Evolutionary conservation across 2,329 filamentous ascomycete species (phyloP).

Genomic region (Penicillium sp.): DNA sequence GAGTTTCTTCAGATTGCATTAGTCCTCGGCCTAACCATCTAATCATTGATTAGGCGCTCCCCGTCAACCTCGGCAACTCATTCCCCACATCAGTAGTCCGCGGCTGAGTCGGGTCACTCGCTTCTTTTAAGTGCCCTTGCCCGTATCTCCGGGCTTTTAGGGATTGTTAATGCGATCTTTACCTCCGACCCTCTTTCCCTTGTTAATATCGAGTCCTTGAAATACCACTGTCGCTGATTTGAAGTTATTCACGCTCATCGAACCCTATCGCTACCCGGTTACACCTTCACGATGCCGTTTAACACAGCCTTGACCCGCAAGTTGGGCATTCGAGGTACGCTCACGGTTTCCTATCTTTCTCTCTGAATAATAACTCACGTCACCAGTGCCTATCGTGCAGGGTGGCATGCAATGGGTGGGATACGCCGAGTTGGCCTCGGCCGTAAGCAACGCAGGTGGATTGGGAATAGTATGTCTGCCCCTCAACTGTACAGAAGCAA

Average conservation of each 20-base stretch:
- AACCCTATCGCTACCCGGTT: conserved; percentile 5
- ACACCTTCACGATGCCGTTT: conserved; percentile 55
- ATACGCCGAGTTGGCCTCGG: conserved; percentile 52
- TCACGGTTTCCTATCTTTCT: not conserved
- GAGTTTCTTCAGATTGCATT: not conserved
- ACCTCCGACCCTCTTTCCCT: conserved; percentile 1
- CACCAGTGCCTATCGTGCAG: conserved; percentile 49
- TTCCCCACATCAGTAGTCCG: conserved; percentile 29
- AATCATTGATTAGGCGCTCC: conserved; percentile 1
- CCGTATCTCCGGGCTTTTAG: conserved; percentile 1
- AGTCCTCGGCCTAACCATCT: not conserved
- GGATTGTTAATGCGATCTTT: conserved; percentile 1
- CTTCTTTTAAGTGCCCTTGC: conserved; percentile 11
- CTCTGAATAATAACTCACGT: conserved; percentile 3
- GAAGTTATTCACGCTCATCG: not conserved
- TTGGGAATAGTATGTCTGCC: conserved; percentile 49
- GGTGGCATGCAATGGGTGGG: conserved; percentile 59
- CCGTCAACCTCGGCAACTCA: conserved; percentile 33
- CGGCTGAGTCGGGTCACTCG: conserved; percentile 17
- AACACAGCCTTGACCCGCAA: conserved; percentile 62
- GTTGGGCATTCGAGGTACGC: conserved; percentile 52
- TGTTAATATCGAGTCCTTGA: not conserved
- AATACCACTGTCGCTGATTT: not conserved
- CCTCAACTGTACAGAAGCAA: not conserved
- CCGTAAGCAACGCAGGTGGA: conserved; percentile 55